Percentiles rank a stretch among this genome's conserved stretches.
phyloP scores from a whole-genome alignment of 345 rosid genomes.

The Gossypium arboreum region DNA sequence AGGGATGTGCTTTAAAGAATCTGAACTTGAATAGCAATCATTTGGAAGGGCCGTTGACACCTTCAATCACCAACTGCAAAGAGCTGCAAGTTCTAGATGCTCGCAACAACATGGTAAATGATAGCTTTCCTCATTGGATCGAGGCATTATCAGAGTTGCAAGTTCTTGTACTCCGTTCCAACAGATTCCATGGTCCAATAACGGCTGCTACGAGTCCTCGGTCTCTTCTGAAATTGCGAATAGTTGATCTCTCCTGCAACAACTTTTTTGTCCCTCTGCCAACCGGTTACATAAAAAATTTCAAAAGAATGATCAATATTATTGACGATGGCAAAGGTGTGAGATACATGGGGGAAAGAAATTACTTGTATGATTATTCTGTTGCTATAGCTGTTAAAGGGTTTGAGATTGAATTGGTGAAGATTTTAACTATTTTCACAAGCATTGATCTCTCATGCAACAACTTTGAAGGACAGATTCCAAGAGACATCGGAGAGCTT shows the following conservation, averaged over 20 bases:
- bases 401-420: neutral
- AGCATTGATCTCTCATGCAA: slow-evolving; percentile 12
- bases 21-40: slow-evolving; percentile 19
- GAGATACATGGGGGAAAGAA: too few species aligned
- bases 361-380: too few species aligned
- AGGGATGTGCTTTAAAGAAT: neutral
- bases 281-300: too few species aligned
- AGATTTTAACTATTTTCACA: slow-evolving; percentile 22
- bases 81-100: neutral
- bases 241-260: neutral
- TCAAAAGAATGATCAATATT: too few species aligned
- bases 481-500: neutral
- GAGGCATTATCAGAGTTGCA: neutral
- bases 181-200: neutral
- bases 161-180: neutral
- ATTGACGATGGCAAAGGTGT: too few species aligned
- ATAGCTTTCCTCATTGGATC: slow-evolving; percentile 20
- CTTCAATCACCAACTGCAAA: neutral
- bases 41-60: slow-evolving; percentile 7
- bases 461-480: slow-evolving; percentile 9
- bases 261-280: slow-evolving; percentile 28
- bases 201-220: too few species aligned
- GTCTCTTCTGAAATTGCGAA: too few species aligned
- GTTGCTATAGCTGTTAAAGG: too few species aligned
- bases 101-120: slow-evolving; percentile 13